phyloP scores from a whole-genome alignment of 2,329 filamentous ascomycete genomes.

The Phaeosphaeria sp. region DNA sequence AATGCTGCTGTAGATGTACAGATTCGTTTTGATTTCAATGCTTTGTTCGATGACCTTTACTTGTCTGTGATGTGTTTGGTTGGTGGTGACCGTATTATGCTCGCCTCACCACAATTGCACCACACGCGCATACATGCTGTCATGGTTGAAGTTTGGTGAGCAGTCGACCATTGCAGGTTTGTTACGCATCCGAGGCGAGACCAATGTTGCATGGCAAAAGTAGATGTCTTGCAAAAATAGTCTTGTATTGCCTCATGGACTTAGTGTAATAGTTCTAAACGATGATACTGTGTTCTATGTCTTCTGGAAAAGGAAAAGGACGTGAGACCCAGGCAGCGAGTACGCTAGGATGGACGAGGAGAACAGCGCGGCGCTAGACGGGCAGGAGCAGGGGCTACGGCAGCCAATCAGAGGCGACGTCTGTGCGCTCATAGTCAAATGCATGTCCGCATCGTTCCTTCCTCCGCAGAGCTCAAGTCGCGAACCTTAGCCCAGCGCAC shows the following conservation, averaged over 20 bases:
- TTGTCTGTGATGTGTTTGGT: neutral
- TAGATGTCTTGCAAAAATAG: too few species aligned
- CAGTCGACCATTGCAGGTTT: too few species aligned
- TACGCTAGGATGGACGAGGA: too few species aligned
- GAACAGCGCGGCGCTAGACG: neutral
- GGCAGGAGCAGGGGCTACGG: too few species aligned
- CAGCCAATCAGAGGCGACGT: neutral
- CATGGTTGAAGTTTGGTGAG: neutral
- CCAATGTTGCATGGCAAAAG: too few species aligned
- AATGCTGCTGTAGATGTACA: conserved; percentile 40
- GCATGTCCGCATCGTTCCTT: neutral
- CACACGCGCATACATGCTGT: neutral
- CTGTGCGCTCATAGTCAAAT: neutral
- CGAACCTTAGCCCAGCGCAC: conserved; percentile 31
- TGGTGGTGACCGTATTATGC: neutral
- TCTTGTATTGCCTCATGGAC: too few species aligned
- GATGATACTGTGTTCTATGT: too few species aligned
- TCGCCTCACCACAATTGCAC: neutral
- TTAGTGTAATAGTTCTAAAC: too few species aligned
- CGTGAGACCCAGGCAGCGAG: too few species aligned
- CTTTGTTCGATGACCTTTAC: too few species aligned
- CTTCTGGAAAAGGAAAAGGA: too few species aligned
- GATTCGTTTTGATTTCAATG: conserved; percentile 18
- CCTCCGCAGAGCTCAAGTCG: conserved; percentile 35
- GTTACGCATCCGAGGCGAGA: too few species aligned